phyloP scores from a whole-genome alignment of 2,329 filamentous ascomycete species.

The Cytospora piceae region DNA sequence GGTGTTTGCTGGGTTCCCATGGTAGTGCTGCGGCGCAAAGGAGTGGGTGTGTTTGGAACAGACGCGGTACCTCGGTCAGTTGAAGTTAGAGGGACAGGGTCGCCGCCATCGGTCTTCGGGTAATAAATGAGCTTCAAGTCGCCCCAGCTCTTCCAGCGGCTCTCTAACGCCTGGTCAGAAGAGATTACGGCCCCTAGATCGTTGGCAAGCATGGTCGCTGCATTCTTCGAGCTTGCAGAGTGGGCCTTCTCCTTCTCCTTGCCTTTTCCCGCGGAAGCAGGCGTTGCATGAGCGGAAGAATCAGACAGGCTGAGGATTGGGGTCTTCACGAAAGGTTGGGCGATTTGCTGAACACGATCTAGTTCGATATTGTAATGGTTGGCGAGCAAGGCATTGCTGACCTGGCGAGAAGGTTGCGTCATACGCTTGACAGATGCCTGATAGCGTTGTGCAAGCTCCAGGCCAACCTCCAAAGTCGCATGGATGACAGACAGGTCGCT shows the following conservation, averaged over 20 bases:
- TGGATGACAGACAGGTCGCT: constrained; percentile 80
- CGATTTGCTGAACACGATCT: constrained; percentile 83
- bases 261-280: constrained; percentile 66
- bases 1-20: constrained; percentile 49
- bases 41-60: constrained; percentile 73
- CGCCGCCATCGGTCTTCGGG: constrained; percentile 45
- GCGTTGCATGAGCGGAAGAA: constrained; percentile 53
- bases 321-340: constrained; percentile 80
- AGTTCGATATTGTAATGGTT: constrained; percentile 83
- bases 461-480: constrained; percentile 76
- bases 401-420: constrained; percentile 64
- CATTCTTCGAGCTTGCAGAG: constrained; percentile 47
- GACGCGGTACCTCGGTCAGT: constrained; percentile 43
- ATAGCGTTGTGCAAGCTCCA: constrained; percentile 89
- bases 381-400: constrained; percentile 74
- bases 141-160: constrained; percentile 76
- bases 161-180: constrained; percentile 50
- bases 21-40: constrained; percentile 70
- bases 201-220: constrained; percentile 73
- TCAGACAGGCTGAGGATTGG: constrained; percentile 57
- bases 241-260: constrained; percentile 81
- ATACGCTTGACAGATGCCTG: constrained; percentile 84
- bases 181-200: constrained; percentile 79
- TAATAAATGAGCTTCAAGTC: constrained; percentile 84
- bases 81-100: constrained; percentile 27